A percentile compares a stretch with the other conserved stretches of the same genome.
These are phyloP conservation scores for Trichosanthes truncata DNA, from an alignment of 306 rosid species.

Conservation along the genomic window DNA sequence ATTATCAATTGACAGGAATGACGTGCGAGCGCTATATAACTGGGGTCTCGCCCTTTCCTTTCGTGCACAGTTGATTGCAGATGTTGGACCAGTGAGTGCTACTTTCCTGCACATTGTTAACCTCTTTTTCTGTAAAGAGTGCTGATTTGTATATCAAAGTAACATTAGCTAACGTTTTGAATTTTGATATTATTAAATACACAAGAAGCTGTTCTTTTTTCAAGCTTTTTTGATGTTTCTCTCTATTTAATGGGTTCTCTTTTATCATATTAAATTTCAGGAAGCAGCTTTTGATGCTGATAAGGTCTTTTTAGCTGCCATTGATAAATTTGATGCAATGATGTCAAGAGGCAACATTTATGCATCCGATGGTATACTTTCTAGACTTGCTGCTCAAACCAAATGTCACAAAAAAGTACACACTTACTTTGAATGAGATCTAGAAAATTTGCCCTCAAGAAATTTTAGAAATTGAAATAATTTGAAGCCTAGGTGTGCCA, in stretches of 20 bases:
- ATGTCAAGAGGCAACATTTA: slow-evolving; percentile 72
- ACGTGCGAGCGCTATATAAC: slow-evolving; percentile 74
- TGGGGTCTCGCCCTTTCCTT: slow-evolving; percentile 98
- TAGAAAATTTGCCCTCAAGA: neutral
- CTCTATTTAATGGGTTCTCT: neutral
- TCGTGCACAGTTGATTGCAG: slow-evolving; percentile 87
- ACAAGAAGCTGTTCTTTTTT: neutral
- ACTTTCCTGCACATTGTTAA: slow-evolving; percentile 2
- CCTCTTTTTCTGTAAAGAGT: neutral
- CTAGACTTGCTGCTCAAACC: neutral
- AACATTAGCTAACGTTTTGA: neutral
- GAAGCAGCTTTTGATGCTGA: slow-evolving; percentile 88
- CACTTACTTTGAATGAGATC: neutral
- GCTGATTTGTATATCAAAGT: neutral
- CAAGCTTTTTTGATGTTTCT: slow-evolving; percentile 3
- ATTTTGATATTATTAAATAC: neutral
- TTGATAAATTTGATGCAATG: slow-evolving; percentile 92
- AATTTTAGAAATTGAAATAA: neutral
- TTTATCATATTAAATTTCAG: slow-evolving; percentile 31
- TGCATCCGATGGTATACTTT: slow-evolving; percentile 68
- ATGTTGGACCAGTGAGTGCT: slow-evolving; percentile 81
- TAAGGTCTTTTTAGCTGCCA: slow-evolving; percentile 89
- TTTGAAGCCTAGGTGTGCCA: neutral
- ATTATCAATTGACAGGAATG: slow-evolving; percentile 72
- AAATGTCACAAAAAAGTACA: neutral